Conservation (phyloP, 2,329 filamentous ascomycete genomes). For the Nemania diffusa region DNA sequence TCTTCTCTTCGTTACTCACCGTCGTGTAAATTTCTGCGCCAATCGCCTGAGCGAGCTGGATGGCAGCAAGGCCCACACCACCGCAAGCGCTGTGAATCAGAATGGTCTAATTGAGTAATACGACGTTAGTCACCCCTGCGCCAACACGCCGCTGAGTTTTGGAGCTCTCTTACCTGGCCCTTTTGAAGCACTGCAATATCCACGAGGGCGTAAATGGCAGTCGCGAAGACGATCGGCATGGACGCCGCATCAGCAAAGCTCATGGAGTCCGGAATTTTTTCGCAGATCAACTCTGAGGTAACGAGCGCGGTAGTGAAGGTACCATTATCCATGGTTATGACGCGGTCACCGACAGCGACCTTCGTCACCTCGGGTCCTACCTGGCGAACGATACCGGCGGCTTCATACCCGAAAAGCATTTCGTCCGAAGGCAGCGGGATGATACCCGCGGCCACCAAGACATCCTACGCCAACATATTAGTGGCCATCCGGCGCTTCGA, state of each 20-base stretch:
- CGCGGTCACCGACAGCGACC: constrained; percentile 24
- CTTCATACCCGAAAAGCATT: constrained; percentile 14
- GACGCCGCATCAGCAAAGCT: constrained; percentile 40
- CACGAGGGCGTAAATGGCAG: constrained; percentile 38
- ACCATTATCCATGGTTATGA: not conserved
- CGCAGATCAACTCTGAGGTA: constrained; percentile 6
- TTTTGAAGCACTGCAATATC: too few species aligned
- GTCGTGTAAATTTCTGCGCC: constrained; percentile 40
- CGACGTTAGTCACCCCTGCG: not conserved
- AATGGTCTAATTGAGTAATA: constrained; percentile 30
- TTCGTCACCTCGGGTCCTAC: constrained; percentile 1
- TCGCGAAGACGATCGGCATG: constrained; percentile 37
- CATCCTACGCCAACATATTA: not conserved
- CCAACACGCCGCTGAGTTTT: too few species aligned
- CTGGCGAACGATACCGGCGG: constrained; percentile 7
- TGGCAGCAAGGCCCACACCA: constrained; percentile 39
- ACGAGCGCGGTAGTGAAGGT: not conserved
- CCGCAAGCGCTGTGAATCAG: constrained; percentile 41
- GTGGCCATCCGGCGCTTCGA: not conserved
- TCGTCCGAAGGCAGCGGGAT: not conserved
- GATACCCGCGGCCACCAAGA: not conserved
- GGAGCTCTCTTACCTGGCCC: constrained; percentile 22
- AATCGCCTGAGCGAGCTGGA: constrained; percentile 37
- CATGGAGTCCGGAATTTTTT: constrained; percentile 34
- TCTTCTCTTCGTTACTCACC: constrained; percentile 37